Conservation (phyloP, 306 rosid genomes). For the Malus asiatica region DNA sequence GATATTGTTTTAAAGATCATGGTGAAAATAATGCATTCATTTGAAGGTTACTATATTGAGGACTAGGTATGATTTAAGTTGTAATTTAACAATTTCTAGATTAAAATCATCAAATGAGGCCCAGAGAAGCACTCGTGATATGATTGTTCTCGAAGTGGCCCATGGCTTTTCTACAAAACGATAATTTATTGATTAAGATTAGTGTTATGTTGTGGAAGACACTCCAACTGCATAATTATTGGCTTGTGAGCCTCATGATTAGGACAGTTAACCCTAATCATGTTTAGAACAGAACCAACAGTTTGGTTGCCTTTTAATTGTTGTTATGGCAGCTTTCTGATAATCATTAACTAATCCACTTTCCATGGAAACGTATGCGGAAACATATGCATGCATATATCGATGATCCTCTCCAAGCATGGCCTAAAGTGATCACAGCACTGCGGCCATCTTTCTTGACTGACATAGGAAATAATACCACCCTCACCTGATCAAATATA, state of each 20-base stretch:
- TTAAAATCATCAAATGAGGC: neutral
- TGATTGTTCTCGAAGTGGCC: constrained; percentile 2
- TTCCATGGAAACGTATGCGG: neutral
- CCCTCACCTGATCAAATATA: neutral
- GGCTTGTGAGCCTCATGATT: constrained; percentile 20
- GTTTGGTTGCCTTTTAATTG: constrained; percentile 22
- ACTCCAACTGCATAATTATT: neutral
- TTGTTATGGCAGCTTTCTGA: neutral
- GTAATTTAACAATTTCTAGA: neutral
- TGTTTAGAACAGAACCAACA: constrained; percentile 21
- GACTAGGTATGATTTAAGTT: neutral
- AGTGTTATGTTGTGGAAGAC: neutral
- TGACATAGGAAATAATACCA: neutral
- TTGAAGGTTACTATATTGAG: neutral
- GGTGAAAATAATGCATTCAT: neutral
- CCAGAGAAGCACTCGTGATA: neutral
- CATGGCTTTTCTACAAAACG: neutral
- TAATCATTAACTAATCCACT: constrained; percentile 6
- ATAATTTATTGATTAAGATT: neutral
- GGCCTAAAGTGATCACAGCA: neutral
- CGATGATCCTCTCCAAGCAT: neutral
- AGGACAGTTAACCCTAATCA: constrained; percentile 24
- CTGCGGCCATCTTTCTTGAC: neutral
- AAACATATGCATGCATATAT: neutral
- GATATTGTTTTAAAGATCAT: neutral